Base-by-base conservation (phyloP, 305 asterid genomes). In the Solanum hybrid region DNA sequence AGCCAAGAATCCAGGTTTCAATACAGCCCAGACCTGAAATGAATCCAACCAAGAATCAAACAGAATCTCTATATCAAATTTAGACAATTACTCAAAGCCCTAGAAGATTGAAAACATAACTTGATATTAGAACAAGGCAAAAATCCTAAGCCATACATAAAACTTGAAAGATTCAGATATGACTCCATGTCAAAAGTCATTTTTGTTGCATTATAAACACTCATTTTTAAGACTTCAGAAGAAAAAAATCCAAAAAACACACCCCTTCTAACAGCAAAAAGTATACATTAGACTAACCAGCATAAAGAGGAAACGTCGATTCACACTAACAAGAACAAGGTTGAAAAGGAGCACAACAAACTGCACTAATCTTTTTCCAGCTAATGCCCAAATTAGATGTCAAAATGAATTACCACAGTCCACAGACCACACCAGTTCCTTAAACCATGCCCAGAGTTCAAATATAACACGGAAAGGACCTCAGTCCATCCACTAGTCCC, bases 1-100 rank as follows among this genome's bases (percentile, higher is more conserved):
- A 91, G 99, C 99, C 95, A 97, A 90, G 93, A 97, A 97, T 91
- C 99, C 99, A 90, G 99, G 99, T 92, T 97, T 97, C 42, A 97
- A 91, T 75, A 97, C 98, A 28, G 99, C 99, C 99, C 99, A 97
- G 86, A 97, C 99, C 99, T 97, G 95, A 86, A 95, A 57, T 90
- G 86, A 86, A 88, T 88, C 89, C 89, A 92, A 82, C 28, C 57
- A 69, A 89, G 86, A 79, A 89, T 12, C 78, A 86, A 61, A 11
- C 80, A 9, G 76, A 37, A 75, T 11, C 57, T 74, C 11, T 57
- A 46, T 35, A 39, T 22, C 79, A 87, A 64, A 82, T 34, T 67
- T 28, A 87, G 39, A 46, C 42, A 76, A 88, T 24, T 36, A 36
- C 67, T 76, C 64, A 36, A 61, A 78, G 76, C 80, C 8, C 28